These are phyloP conservation scores for Aspergillus melleus DNA, from an alignment of 2,329 filamentous ascomycete species.

Conservation along the genomic window DNA sequence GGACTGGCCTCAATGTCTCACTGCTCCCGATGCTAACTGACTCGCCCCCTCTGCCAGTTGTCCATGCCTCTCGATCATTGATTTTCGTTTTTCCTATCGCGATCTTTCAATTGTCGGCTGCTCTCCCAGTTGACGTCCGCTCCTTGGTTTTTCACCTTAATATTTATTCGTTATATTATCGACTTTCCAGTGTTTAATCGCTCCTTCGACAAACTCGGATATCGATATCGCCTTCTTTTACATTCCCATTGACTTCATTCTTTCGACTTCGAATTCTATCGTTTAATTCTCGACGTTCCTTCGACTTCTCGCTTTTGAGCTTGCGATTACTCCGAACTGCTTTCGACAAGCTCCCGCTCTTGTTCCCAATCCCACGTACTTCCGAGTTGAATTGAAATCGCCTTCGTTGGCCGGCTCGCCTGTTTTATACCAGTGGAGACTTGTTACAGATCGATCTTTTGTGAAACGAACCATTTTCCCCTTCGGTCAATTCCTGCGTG, in stretches of 20 bases:
- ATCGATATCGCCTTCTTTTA: conserved; percentile 1
- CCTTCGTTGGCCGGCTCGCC: neutral
- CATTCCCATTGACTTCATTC: neutral
- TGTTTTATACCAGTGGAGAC: neutral
- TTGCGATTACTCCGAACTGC: neutral
- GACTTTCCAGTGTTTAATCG: conserved; percentile 1
- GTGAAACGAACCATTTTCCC: neutral
- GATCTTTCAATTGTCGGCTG: conserved; percentile 15
- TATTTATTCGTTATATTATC: neutral
- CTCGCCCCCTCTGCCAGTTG: neutral
- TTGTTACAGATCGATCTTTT: neutral
- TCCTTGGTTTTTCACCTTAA: conserved; percentile 17
- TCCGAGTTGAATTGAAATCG: neutral
- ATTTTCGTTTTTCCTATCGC: conserved; percentile 8
- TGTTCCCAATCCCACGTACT: neutral
- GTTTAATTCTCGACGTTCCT: conserved; percentile 10
- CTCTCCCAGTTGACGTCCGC: conserved; percentile 22
- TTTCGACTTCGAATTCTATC: conserved; percentile 4
- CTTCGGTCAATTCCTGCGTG: neutral
- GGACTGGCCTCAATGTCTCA: neutral
- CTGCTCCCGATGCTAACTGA: neutral
- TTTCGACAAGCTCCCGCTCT: conserved; percentile 1
- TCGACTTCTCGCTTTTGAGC: conserved; percentile 1
- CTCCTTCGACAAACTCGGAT: conserved; percentile 8
- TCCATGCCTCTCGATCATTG: conserved; percentile 11